Conservation (phyloP, 805 yeast species). For the Yarrowia sp. region DNA sequence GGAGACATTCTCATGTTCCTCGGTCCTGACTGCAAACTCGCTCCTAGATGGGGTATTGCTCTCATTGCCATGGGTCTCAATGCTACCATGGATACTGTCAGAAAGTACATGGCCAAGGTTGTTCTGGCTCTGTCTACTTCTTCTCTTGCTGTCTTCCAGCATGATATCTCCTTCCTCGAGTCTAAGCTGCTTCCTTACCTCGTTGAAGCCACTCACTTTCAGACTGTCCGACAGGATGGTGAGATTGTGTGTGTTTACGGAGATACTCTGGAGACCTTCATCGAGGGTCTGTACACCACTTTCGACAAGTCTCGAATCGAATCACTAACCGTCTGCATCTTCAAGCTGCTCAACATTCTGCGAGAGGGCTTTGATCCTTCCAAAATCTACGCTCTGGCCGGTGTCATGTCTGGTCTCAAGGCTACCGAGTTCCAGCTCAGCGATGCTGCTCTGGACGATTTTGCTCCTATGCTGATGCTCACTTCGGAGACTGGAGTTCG, state of each 20-base stretch:
- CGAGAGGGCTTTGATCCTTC: slow-evolving; percentile 61
- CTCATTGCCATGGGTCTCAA: slow-evolving; percentile 73
- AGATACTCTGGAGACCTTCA: slow-evolving; percentile 47
- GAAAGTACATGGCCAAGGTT: slow-evolving; percentile 58
- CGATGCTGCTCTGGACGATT: neutral
- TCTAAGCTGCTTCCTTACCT: slow-evolving; percentile 54
- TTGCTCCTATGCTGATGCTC: slow-evolving; percentile 1
- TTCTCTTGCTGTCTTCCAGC: slow-evolving; percentile 49
- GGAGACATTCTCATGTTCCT: slow-evolving; percentile 59
- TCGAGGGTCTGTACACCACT: slow-evolving; percentile 42
- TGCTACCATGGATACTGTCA: slow-evolving; percentile 74
- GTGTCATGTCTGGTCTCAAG: neutral
- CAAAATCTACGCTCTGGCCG: slow-evolving; percentile 28
- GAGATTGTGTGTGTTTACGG: slow-evolving; percentile 56
- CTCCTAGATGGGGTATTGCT: slow-evolving; percentile 69
- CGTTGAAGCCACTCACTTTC: slow-evolving; percentile 62
- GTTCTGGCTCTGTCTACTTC: slow-evolving; percentile 52
- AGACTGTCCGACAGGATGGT: slow-evolving; percentile 40
- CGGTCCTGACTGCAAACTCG: slow-evolving; percentile 50
- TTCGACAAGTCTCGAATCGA: slow-evolving; percentile 37
- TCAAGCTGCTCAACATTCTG: slow-evolving; percentile 49
- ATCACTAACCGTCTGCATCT: slow-evolving; percentile 37
- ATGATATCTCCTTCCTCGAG: slow-evolving; percentile 45
- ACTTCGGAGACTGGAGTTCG: slow-evolving; percentile 18
- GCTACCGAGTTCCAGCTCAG: slow-evolving; percentile 19